Conservation (phyloP, 495 filamentous ascomycete genomes). For the Cercophora sp. region DNA sequence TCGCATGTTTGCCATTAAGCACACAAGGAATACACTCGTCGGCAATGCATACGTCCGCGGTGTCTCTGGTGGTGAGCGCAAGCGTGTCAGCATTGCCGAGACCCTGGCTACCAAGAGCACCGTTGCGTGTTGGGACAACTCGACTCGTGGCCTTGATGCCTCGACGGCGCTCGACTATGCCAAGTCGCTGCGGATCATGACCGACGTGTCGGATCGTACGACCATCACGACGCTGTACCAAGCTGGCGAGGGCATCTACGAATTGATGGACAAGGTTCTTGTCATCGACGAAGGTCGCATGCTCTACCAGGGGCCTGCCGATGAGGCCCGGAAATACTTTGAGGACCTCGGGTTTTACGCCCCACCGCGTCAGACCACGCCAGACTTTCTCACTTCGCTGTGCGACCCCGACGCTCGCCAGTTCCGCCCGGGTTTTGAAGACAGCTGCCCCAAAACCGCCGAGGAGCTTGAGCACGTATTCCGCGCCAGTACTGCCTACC, state of each 20-base stretch:
- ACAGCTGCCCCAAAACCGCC: constrained; percentile 62
- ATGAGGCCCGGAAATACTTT: constrained; percentile 59
- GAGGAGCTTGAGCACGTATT: constrained; percentile 65
- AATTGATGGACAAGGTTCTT: constrained; percentile 69
- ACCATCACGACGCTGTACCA: constrained; percentile 84
- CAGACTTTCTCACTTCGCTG: constrained; percentile 71
- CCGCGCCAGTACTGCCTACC: constrained; percentile 51
- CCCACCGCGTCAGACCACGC: constrained; percentile 54
- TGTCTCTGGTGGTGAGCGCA: constrained; percentile 60
- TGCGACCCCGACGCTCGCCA: constrained; percentile 63
- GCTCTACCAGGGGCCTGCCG: constrained; percentile 62
- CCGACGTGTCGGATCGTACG: constrained; percentile 73
- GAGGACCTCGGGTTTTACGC: constrained; percentile 55
- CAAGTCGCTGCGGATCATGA: constrained; percentile 74
- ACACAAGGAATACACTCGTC: constrained; percentile 78
- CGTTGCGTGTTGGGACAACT: constrained; percentile 63
- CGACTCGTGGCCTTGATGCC: constrained; percentile 75
- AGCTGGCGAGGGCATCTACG: constrained; percentile 77
- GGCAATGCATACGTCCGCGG: constrained; percentile 80
- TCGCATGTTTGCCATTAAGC: constrained; percentile 70
- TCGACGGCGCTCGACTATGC: constrained; percentile 78
- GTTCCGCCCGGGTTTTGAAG: constrained; percentile 57
- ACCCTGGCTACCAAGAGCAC: constrained; percentile 41
- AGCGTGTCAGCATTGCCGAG: constrained; percentile 55
- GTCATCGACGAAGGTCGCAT: constrained; percentile 64